Evolutionary conservation across 2,329 filamentous ascomycete species (phyloP).

Genomic region (Hymenoscyphus linearis): DNA sequence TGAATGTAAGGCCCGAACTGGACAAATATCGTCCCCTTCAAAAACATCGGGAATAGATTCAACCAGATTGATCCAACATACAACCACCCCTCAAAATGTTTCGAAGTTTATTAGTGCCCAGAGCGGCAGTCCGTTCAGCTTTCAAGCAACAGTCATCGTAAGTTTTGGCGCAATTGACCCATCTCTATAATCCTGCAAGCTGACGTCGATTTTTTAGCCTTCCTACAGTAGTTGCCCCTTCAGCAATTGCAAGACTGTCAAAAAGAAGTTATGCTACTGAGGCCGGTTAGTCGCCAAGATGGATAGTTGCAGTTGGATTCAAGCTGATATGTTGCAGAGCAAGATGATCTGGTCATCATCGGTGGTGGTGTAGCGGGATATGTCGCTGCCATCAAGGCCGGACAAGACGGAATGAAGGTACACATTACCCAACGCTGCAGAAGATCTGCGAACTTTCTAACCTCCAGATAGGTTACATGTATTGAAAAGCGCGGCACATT

Average conservation of each 20-base stretch:
- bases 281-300: slow-evolving; percentile 31
- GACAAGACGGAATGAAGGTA: slow-evolving; percentile 95
- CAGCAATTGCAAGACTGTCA: slow-evolving; percentile 48
- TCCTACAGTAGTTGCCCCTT: slow-evolving; percentile 43
- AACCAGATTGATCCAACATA: slow-evolving; percentile 16
- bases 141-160: slow-evolving; percentile 49
- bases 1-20: background rate
- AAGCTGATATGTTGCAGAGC: slow-evolving; percentile 63
- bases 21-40: background rate
- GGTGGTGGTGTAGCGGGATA: slow-evolving; percentile 98
- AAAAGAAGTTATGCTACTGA: slow-evolving; percentile 53
- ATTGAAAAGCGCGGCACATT: slow-evolving; percentile 96
- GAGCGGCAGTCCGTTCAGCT: slow-evolving; percentile 51
- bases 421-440: slow-evolving; percentile 12
- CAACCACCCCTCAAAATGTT: slow-evolving; percentile 43
- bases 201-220: slow-evolving; percentile 37
- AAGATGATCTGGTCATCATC: slow-evolving; percentile 96
- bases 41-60: background rate
- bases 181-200: slow-evolving; percentile 6
- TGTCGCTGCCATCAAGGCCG: slow-evolving; percentile 98
- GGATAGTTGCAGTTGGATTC: slow-evolving; percentile 39
- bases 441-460: slow-evolving; percentile 14
- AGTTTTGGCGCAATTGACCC: slow-evolving; percentile 28
- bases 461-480: slow-evolving; percentile 68
- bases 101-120: slow-evolving; percentile 55